These are phyloP conservation scores for Coemansia asiatica DNA, from an alignment of 192 early-diverging fungal species.

Conservation along the genomic window DNA sequence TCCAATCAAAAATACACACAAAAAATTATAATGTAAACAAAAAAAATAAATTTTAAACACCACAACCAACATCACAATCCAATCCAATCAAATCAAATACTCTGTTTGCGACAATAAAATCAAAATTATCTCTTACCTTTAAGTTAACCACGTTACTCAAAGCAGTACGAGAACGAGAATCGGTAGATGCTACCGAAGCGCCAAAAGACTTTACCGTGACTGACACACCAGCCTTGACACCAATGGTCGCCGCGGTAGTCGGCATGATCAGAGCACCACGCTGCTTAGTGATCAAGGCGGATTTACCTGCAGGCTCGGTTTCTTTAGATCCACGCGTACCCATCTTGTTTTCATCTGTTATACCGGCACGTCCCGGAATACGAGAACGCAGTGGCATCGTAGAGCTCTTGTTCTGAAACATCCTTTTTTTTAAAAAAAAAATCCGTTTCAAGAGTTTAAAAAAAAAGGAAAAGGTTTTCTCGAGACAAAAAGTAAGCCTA, in stretches of 20 bases:
- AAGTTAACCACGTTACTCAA: conserved; percentile 32
- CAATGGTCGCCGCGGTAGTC: conserved; percentile 5
- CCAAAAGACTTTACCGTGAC: conserved; percentile 29
- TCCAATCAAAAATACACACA: background rate
- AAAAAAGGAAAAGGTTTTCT: too few species aligned
- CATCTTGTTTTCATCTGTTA: conserved; percentile 48
- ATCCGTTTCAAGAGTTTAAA: background rate
- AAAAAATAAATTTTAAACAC: background rate
- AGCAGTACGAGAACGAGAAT: conserved; percentile 23
- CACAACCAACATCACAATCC: background rate
- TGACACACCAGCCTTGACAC: background rate
- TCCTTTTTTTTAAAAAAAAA: conserved; percentile 3
- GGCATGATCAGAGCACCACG: background rate
- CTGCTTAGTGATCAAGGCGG: background rate
- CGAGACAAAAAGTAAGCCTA: too few species aligned
- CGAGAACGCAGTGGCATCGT: conserved; percentile 45
- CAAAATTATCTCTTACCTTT: conserved; percentile 23
- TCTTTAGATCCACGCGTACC: conserved; percentile 12
- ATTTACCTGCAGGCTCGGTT: conserved; percentile 14
- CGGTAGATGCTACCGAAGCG: background rate
- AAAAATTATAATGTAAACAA: conserved; percentile 5
- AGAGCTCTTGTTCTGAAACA: conserved; percentile 55
- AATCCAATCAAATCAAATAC: background rate
- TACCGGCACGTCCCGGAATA: conserved; percentile 38
- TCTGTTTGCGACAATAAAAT: background rate